Evolutionary conservation across 495 filamentous ascomycete genomes (phyloP).

Genomic region (Neurospora sp.): DNA sequence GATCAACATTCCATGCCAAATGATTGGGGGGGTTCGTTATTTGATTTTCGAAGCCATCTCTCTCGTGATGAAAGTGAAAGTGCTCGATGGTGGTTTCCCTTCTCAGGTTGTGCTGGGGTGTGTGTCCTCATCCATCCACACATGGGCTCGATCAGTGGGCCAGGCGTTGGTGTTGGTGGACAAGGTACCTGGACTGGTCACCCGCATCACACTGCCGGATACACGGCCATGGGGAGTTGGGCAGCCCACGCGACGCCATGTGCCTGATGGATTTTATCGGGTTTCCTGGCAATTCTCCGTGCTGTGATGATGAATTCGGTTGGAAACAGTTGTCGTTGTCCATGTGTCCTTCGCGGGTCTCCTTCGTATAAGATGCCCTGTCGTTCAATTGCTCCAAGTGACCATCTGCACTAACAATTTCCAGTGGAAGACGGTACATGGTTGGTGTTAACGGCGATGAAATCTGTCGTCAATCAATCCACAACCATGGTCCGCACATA

Average conservation of each 20-base stretch:
- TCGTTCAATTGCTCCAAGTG: neutral
- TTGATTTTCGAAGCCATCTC: neutral
- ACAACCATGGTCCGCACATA: conserved; percentile 3
- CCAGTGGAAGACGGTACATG: conserved; percentile 7
- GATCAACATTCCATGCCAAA: neutral
- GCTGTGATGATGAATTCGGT: neutral
- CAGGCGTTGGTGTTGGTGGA: neutral
- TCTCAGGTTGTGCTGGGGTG: too few relatives aligned
- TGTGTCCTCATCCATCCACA: neutral
- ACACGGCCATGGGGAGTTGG: neutral
- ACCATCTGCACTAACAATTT: conserved; percentile 15
- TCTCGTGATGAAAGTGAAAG: neutral
- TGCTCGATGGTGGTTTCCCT: too few relatives aligned
- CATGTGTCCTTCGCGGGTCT: neutral
- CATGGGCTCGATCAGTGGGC: neutral
- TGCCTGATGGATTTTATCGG: neutral
- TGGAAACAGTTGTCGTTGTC: neutral
- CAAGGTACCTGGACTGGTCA: neutral
- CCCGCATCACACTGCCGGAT: neutral
- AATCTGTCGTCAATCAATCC: conserved; percentile 2
- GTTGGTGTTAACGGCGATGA: conserved; percentile 1
- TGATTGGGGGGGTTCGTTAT: neutral
- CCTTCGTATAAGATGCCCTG: neutral
- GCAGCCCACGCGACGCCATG: neutral
- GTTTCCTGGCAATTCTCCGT: neutral